Percentiles rank a stretch among this genome's conserved stretches.
phyloP scores from a whole-genome alignment of 2,329 filamentous ascomycete species.

The Sclerotinia trifoliorum region DNA sequence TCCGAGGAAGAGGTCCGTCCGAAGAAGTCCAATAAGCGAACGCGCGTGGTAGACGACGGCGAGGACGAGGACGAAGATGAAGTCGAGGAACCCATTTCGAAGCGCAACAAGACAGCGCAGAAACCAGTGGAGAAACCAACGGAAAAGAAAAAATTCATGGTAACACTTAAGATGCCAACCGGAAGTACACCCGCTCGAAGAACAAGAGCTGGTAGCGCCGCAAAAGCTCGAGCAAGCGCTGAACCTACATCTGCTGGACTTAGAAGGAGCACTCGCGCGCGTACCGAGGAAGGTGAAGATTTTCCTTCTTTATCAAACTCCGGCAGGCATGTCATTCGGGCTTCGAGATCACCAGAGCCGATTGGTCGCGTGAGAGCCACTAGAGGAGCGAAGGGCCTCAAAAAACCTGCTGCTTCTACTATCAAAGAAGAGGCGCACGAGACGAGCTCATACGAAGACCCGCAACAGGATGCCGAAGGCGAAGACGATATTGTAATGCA shows the following conservation, averaged over 20 bases:
- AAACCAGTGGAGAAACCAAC: slow-evolving; percentile 10
- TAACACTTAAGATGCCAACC: slow-evolving; percentile 37
- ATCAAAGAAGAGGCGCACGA: slow-evolving; percentile 41
- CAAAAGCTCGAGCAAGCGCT: slow-evolving; percentile 31
- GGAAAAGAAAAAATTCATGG: slow-evolving; percentile 28
- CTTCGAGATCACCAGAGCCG: slow-evolving; percentile 56
- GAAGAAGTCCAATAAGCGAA: slow-evolving; percentile 33
- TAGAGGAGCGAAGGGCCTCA: slow-evolving; percentile 38
- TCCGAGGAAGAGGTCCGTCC: slow-evolving; percentile 31
- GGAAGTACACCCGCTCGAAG: slow-evolving; percentile 26
- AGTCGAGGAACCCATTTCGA: slow-evolving; percentile 21
- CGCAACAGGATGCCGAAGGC: slow-evolving; percentile 30
- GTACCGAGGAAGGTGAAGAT: slow-evolving; percentile 51
- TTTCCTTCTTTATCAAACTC: slow-evolving; percentile 60
- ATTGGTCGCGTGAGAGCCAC: slow-evolving; percentile 39
- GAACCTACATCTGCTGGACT: slow-evolving; percentile 35
- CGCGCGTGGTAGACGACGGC: slow-evolving; percentile 31
- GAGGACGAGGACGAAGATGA: slow-evolving; percentile 36
- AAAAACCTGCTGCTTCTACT: slow-evolving; percentile 35
- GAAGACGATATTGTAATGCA: slow-evolving; percentile 18
- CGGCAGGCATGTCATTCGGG: slow-evolving; percentile 55
- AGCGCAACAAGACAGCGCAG: slow-evolving; percentile 10
- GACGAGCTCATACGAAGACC: slow-evolving; percentile 37
- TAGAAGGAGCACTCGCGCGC: slow-evolving; percentile 37
- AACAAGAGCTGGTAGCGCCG: slow-evolving; percentile 37